phyloP scores from a whole-genome alignment of 305 asterid genomes.

The Fraxinus greggii region DNA sequence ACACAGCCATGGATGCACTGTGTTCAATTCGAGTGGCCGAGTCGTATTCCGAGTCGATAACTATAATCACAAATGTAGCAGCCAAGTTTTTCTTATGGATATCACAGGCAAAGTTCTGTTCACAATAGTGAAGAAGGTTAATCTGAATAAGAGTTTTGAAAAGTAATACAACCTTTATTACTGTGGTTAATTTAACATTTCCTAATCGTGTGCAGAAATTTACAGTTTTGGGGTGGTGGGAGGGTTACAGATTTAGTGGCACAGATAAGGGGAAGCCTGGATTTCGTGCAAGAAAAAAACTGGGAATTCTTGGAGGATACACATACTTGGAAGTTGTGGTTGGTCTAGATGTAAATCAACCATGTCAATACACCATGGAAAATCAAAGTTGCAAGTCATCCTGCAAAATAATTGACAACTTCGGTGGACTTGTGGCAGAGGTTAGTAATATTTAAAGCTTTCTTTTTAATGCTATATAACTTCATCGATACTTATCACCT shows the following conservation, averaged over 20 bases:
- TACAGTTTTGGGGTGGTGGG: conserved; percentile 33
- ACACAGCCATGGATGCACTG: conserved; percentile 42
- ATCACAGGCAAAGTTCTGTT: conserved; percentile 28
- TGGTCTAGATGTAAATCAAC: not conserved
- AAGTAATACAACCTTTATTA: too few species aligned
- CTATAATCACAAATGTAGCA: conserved; percentile 26
- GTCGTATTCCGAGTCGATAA: conserved; percentile 44
- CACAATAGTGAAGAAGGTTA: conserved; percentile 37
- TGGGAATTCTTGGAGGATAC: conserved; percentile 27
- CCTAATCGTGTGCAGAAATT: conserved; percentile 19
- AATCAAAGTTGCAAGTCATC: conserved; percentile 23
- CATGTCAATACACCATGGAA: conserved; percentile 35
- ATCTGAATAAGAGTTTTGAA: not conserved
- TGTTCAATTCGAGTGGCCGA: conserved; percentile 34
- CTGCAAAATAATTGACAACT: conserved; percentile 34
- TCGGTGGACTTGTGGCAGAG: conserved; percentile 46
- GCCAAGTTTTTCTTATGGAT: conserved; percentile 37
- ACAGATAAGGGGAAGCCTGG: not conserved
- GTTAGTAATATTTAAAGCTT: conserved; percentile 11
- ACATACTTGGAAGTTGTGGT: conserved; percentile 31
- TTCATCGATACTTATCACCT: too few species aligned
- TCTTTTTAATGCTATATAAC: too few species aligned
- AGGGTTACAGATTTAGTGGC: conserved; percentile 27
- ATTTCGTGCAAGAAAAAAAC: conserved; percentile 28
- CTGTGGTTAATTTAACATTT: not conserved